Conservation (phyloP, 2,329 filamentous ascomycete species). For the Microcera coccophila region DNA sequence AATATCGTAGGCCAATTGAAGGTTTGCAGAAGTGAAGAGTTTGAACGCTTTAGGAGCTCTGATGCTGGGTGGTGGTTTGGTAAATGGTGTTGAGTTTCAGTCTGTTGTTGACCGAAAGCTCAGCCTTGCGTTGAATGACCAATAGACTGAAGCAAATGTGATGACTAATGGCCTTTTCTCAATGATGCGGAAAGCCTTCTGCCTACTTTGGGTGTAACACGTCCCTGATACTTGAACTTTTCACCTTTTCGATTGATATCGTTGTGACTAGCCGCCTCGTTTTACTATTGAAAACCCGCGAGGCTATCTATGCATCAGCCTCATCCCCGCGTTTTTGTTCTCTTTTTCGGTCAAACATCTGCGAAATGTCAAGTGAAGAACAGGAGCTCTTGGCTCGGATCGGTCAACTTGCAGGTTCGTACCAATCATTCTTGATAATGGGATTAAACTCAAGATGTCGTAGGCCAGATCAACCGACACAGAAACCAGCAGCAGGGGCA, state of each 20-base stretch:
- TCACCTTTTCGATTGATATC: too few species aligned
- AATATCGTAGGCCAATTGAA: too few species aligned
- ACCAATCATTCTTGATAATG: conserved; percentile 9
- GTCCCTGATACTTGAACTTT: too few species aligned
- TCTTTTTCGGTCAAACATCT: background rate
- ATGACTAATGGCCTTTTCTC: background rate
- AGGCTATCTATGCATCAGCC: background rate
- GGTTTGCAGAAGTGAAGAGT: too few species aligned
- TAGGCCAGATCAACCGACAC: conserved; percentile 76
- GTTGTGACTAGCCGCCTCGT: too few species aligned
- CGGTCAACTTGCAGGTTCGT: conserved; percentile 47
- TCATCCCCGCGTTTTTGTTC: background rate
- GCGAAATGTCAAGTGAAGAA: conserved; percentile 46
- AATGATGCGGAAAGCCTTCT: background rate
- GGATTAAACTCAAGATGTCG: conserved; percentile 19
- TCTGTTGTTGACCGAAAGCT: background rate
- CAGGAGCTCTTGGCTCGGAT: conserved; percentile 53
- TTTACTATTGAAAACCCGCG: too few species aligned
- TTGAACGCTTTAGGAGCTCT: too few species aligned
- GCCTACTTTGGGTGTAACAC: too few species aligned
- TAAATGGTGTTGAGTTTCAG: background rate
- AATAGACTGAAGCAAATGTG: background rate
- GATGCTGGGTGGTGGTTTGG: background rate
- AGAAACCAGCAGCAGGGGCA: conserved; percentile 58
- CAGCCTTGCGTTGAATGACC: background rate